Conservation (phyloP, 345 rosid species). For the Mercurialis annua region DNA sequence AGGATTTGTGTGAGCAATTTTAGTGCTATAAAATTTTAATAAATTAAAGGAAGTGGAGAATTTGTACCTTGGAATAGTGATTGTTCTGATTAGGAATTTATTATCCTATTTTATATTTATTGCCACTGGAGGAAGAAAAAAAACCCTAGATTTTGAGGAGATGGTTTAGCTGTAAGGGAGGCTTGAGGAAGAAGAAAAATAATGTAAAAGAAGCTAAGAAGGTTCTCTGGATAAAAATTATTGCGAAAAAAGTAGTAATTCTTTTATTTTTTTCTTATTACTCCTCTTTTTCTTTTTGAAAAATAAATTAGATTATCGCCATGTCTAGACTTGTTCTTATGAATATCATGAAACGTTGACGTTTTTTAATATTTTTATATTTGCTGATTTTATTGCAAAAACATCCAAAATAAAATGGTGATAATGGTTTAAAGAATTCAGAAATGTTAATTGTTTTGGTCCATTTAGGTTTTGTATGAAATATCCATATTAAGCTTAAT, state of each 20-base stretch:
- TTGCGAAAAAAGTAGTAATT: neutral
- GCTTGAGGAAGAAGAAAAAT: slow-evolving; percentile 1
- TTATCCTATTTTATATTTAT: no score
- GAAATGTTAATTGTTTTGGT: no score
- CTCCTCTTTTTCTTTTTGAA: neutral
- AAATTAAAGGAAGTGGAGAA: neutral
- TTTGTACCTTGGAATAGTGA: neutral
- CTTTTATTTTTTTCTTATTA: neutral
- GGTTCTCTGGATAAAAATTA: slow-evolving; percentile 4
- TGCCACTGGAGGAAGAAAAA: no score
- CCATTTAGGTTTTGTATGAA: no score
- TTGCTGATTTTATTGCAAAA: no score
- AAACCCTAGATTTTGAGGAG: slow-evolving; percentile 12
- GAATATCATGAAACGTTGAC: neutral
- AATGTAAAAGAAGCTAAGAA: neutral
- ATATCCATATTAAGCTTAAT: no score
- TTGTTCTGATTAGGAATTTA: neutral
- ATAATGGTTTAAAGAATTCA: no score
- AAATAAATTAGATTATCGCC: neutral
- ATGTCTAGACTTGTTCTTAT: no score
- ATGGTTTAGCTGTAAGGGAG: neutral
- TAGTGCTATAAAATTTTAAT: neutral
- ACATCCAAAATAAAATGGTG: no score
- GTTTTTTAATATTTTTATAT: no score
- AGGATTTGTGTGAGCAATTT: neutral